phyloP scores from a whole-genome alignment of 495 filamentous ascomycete genomes.

The Penicillium parvum region DNA sequence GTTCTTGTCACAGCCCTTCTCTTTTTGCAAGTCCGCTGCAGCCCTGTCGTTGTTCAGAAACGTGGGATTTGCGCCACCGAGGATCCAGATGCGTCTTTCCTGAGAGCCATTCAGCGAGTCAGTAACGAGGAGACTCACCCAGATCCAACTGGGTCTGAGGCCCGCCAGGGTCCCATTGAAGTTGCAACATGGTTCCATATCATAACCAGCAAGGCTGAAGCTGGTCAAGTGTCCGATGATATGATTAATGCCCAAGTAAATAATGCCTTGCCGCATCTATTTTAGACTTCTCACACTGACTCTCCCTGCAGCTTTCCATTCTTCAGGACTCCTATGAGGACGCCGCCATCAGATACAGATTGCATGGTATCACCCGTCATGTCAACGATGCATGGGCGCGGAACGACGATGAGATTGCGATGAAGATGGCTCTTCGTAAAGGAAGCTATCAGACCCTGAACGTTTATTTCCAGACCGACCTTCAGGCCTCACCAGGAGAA shows the following conservation, averaged over 20 bases:
- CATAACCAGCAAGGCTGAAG: constrained; percentile 34
- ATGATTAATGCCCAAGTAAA: constrained; percentile 45
- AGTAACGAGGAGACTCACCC: constrained; percentile 12
- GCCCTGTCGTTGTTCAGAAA: constrained; percentile 11
- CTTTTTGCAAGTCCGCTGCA: constrained; percentile 17
- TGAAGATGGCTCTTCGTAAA: constrained; percentile 60
- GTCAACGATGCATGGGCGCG: constrained; percentile 67
- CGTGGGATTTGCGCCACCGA: constrained; percentile 39
- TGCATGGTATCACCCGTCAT: constrained; percentile 67
- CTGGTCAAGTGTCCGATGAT: constrained; percentile 27
- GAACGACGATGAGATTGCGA: constrained; percentile 55
- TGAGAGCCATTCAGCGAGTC: constrained; percentile 26
- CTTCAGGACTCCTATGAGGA: constrained; percentile 42
- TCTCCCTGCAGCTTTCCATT: constrained; percentile 29
- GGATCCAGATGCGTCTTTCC: constrained; percentile 29
- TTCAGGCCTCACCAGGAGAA: constrained; percentile 27
- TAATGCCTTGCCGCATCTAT: not conserved
- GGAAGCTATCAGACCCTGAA: constrained; percentile 48
- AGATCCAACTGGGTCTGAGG: constrained; percentile 12
- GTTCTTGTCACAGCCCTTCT: constrained; percentile 18
- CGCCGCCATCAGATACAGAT: constrained; percentile 46
- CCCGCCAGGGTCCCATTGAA: constrained; percentile 30
- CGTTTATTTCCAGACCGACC: constrained; percentile 50
- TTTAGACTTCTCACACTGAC: not conserved
- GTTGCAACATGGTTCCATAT: constrained; percentile 50